phyloP scores from a whole-genome alignment of 2,329 filamentous ascomycete species.

The Aspergillus nomiae region DNA sequence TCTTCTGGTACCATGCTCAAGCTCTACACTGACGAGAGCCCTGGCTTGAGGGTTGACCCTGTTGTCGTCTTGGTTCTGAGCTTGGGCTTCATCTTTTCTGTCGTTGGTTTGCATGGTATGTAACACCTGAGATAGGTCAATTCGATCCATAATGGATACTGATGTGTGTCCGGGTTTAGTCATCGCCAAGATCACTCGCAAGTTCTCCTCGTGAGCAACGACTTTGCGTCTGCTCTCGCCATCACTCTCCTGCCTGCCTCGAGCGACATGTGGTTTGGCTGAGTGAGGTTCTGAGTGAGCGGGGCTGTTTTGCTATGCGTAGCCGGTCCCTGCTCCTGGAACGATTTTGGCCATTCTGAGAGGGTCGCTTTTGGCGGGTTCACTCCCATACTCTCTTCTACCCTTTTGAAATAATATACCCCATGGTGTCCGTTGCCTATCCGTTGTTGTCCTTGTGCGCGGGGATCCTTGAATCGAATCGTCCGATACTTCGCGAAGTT shows the following conservation, averaged over 20 bases:
- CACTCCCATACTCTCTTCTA: constrained; percentile 14
- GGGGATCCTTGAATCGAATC: constrained; percentile 9
- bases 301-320: neutral
- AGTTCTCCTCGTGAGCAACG: constrained; percentile 64
- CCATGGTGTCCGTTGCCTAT: constrained; percentile 19
- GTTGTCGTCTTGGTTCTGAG: constrained; percentile 96
- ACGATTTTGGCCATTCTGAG: neutral
- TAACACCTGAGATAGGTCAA: constrained; percentile 20
- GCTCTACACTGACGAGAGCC: constrained; percentile 98
- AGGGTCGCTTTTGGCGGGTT: neutral
- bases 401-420: constrained; percentile 26
- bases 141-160: neutral
- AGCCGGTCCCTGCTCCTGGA: neutral
- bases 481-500: constrained; percentile 24
- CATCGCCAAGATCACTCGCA: constrained; percentile 91
- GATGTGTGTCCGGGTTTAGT: constrained; percentile 55
- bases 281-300: constrained; percentile 4
- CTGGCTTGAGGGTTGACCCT: constrained; percentile 95
- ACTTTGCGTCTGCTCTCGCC: constrained; percentile 1
- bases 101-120: constrained; percentile 95
- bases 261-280: neutral
- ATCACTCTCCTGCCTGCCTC: neutral
- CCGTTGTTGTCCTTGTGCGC: constrained; percentile 18
- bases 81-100: constrained; percentile 97
- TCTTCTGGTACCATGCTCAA: constrained; percentile 98